These are phyloP conservation scores for Candida tibetensis DNA, from an alignment of 805 yeast genomes.

Conservation along the genomic window DNA sequence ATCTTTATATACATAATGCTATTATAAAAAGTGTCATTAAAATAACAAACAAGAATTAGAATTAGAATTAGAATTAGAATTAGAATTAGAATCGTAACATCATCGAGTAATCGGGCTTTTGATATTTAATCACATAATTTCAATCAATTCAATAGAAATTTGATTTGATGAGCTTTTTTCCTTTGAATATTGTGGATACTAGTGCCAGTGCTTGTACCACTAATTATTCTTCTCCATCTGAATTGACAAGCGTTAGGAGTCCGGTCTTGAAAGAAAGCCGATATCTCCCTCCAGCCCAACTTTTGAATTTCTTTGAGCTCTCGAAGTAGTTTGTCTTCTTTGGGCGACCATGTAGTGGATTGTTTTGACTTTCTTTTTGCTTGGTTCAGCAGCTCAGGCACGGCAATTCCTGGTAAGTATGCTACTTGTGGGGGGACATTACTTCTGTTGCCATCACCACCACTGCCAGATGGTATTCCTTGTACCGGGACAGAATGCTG, in stretches of 20 bases:
- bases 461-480: background rate
- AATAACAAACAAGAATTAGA: background rate
- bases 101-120: too few species aligned
- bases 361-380: conserved; percentile 27
- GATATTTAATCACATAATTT: too few species aligned
- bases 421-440: conserved; percentile 1
- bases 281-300: conserved; percentile 87
- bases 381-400: conserved; percentile 1
- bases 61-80: background rate
- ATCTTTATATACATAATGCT: background rate
- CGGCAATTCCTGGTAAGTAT: conserved; percentile 3
- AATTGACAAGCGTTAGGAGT: conserved; percentile 65
- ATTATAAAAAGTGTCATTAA: background rate
- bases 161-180: conserved; percentile 26
- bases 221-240: conserved; percentile 72
- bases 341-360: conserved; percentile 67
- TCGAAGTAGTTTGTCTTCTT: conserved; percentile 68
- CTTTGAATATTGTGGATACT: conserved; percentile 3
- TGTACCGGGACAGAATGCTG: conserved; percentile 1
- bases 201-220: conserved; percentile 24
- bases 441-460: background rate
- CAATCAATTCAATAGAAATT: conserved; percentile 23
- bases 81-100: background rate
- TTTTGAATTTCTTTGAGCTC: conserved; percentile 79
- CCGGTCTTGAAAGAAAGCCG: conserved; percentile 71